These are phyloP conservation scores for Atalantia buxifolia DNA, from an alignment of 345 rosid genomes.

Conservation along the genomic window DNA sequence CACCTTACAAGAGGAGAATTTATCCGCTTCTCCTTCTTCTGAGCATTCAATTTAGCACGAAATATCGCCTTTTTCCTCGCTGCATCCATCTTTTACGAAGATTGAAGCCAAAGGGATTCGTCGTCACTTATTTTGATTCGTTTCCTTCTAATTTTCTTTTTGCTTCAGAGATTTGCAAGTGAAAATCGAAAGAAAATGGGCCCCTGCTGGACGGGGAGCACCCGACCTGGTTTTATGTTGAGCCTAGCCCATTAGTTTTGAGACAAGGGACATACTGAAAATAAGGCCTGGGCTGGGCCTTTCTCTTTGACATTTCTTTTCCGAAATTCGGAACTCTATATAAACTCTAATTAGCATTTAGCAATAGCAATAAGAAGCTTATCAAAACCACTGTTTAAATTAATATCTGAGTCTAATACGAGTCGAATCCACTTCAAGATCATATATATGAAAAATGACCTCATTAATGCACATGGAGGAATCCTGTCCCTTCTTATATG, in stretches of 20 bases:
- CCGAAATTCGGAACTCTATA: too few relatives aligned
- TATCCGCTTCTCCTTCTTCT: constrained; percentile 74
- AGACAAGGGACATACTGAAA: too few relatives aligned
- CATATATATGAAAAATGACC: too few relatives aligned
- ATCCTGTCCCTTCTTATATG: too few relatives aligned
- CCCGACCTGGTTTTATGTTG: background rate
- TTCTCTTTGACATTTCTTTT: too few relatives aligned
- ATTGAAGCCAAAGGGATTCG: too few relatives aligned
- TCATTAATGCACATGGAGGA: too few relatives aligned
- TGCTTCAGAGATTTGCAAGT: background rate
- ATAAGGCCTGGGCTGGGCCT: too few relatives aligned
- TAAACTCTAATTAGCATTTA: too few relatives aligned
- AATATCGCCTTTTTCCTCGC: constrained; percentile 80
- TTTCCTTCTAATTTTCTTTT: background rate
- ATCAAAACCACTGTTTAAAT: too few relatives aligned
- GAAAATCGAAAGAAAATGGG: background rate
- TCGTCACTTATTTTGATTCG: background rate
- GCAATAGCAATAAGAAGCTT: background rate
- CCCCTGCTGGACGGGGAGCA: background rate
- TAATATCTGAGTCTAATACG: too few relatives aligned
- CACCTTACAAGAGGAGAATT: constrained; percentile 91
- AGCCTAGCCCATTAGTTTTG: background rate
- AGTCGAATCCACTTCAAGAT: too few relatives aligned
- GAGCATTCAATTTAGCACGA: constrained; percentile 81
- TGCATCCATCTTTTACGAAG: constrained; percentile 53